A percentile compares a stretch with the other conserved stretches of the same genome.
Evolutionary conservation across 306 rosid species (phyloP).

Genomic region (Pterocarpus santalinus): DNA sequence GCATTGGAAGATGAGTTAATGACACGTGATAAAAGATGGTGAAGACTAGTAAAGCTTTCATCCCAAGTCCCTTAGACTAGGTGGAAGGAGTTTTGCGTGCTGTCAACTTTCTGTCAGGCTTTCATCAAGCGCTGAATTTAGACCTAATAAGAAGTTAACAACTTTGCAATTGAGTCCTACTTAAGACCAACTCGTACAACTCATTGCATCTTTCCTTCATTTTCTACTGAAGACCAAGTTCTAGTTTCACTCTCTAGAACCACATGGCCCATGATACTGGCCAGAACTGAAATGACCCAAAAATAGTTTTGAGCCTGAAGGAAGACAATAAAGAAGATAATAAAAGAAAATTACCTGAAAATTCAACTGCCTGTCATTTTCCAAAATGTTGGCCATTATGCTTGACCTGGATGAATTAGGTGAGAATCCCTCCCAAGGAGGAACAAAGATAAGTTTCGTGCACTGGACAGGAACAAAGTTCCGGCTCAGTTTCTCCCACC

Average conservation of each 20-base stretch:
- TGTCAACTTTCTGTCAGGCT: conserved; percentile 29
- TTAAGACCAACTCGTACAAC: conserved; percentile 26
- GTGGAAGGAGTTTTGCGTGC: conserved; percentile 25
- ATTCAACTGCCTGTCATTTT: conserved; percentile 57
- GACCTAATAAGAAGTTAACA: conserved; percentile 28
- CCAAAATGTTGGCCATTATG: conserved; percentile 86
- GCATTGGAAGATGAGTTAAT: conserved; percentile 25
- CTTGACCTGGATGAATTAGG: conserved; percentile 95
- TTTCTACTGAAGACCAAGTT: conserved; percentile 22
- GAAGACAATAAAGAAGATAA: conserved; percentile 6
- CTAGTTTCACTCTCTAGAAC: conserved; percentile 22
- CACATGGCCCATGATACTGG: not conserved
- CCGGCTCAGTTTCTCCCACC: conserved; percentile 98
- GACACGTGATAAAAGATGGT: conserved; percentile 16
- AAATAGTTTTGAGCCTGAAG: not conserved
- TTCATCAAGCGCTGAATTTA: conserved; percentile 31
- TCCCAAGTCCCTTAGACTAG: conserved; percentile 36
- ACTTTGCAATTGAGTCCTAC: conserved; percentile 30
- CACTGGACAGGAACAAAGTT: conserved; percentile 89
- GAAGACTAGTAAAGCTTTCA: conserved; percentile 35
- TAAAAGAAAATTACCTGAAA: conserved; percentile 60
- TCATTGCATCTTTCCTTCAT: conserved; percentile 32
- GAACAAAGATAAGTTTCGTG: conserved; percentile 91
- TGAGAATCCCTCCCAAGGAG: conserved; percentile 99
- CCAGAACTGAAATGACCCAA: conserved; percentile 11